Evolutionary conservation across 2,329 filamentous ascomycete genomes (phyloP).

Genomic region (Neurospora sp.): DNA sequence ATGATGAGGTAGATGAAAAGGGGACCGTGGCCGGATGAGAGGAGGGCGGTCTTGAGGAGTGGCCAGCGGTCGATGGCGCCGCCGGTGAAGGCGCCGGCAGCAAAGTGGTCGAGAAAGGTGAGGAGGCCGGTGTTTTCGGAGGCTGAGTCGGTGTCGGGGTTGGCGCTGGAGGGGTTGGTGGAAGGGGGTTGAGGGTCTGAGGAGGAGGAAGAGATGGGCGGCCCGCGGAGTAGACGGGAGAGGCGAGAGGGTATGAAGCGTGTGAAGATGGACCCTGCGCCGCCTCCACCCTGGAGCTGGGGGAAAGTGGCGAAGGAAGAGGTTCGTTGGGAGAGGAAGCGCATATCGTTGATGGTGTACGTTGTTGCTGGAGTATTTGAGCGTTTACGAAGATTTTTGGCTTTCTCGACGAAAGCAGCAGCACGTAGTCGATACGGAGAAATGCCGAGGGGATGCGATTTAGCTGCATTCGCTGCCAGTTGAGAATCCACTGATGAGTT

Average conservation of each 20-base stretch:
- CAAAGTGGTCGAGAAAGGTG: slow-evolving; percentile 1
- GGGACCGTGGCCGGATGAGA: slow-evolving; percentile 18
- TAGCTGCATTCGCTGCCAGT: neutral
- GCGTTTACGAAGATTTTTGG: neutral
- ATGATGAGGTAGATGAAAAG: slow-evolving; percentile 21
- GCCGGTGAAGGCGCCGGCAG: slow-evolving; percentile 1
- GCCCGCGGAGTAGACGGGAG: neutral
- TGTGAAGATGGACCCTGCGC: neutral
- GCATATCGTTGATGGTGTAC: slow-evolving; percentile 12
- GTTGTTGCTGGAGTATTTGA: slow-evolving; percentile 3
- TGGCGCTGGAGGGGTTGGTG: neutral
- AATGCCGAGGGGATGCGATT: neutral
- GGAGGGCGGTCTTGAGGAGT: slow-evolving; percentile 10
- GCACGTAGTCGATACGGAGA: neutral
- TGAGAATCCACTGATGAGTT: neutral
- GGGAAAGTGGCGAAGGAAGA: slow-evolving; percentile 9
- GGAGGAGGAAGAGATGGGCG: neutral
- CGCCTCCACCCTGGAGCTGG: neutral
- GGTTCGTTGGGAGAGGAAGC: neutral
- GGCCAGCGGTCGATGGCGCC: slow-evolving; percentile 6
- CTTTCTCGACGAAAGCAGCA: neutral
- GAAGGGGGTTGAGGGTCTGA: neutral
- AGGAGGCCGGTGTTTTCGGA: neutral
- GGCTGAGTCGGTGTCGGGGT: neutral
- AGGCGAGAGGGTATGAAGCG: neutral